Evolutionary conservation across 331 rosid genomes (phyloP), one percentile per base, ranked within the genome.

Genomic region (Arachis monticola): DNA sequence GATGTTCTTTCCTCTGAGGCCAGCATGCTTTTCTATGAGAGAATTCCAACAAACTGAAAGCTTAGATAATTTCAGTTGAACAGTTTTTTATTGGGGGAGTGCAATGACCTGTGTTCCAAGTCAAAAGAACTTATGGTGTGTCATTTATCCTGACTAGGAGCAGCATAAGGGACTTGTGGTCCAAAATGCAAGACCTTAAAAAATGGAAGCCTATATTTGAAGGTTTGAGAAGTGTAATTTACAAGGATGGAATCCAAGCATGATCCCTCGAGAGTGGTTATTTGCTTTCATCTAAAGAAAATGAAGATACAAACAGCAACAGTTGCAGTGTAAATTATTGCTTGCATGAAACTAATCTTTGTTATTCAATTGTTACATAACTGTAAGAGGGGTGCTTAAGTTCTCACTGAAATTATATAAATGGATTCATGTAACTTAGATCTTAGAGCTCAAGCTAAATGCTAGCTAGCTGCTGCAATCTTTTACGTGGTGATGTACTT

Each of bases 1-100:
- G 89, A 83, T 38, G 97, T 94, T 76, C 88, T 92, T 79, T 84
- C 88, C n/a, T 88, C 90, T 8, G 93, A 92, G 76, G 99, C 99
- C 45, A 94, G 93, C 88, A 55, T 94, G 92, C 91, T 94, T 46
- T 94, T 94, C 90, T 94, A 90, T 35, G 97, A 90, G 86, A 87
- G 82, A 83, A 82, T 88, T 74, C 70, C 75, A 56, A 63, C 61
- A 42, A 71, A 70, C 84, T 83, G 80, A 84, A 59, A 72, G 70
- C 9, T 13, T 55, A 5, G 41, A 38, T 3, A 38, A 38, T 38
- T 38, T 38, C 41, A 0, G 41, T 38, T 38, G 41, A 17, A 57
- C 7, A 44, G 41, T 6, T 0, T 71, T 0, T 58, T 81, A 56
- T 31, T 50, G 71, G 31, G 77, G 51, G 60, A 61, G 61, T 42